Evolutionary conservation across 2,329 filamentous ascomycete species (phyloP).

Genomic region (Arthrobotrys entomopaga): DNA sequence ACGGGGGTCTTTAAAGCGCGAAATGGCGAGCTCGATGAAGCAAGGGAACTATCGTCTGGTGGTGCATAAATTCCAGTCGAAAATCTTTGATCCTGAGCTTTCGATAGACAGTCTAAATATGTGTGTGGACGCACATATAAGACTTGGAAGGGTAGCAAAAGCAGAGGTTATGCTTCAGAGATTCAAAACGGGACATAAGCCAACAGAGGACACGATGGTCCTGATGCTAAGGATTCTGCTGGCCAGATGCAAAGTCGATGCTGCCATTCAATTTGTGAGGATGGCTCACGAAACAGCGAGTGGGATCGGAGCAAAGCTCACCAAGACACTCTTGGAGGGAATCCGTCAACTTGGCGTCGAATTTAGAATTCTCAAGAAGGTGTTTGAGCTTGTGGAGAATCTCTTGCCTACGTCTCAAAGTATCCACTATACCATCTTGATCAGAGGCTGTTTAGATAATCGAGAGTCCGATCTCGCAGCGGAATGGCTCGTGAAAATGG

Average conservation of each 20-base stretch:
- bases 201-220: conserved; percentile 35
- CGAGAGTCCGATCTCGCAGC: conserved; percentile 51
- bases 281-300: conserved; percentile 49
- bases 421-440: conserved; percentile 57
- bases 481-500: conserved; percentile 56
- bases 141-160: conserved; percentile 25
- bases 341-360: conserved; percentile 31
- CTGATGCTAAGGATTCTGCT: conserved; percentile 33
- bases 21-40: conserved; percentile 9
- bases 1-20: not conserved
- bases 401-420: conserved; percentile 36
- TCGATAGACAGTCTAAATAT: conserved; percentile 1
- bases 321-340: conserved; percentile 38
- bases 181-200: conserved; percentile 34
- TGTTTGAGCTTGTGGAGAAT: conserved; percentile 39
- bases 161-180: conserved; percentile 36
- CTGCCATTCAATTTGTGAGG: conserved; percentile 39
- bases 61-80: conserved; percentile 11
- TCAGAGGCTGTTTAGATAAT: conserved; percentile 55
- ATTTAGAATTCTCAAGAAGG: conserved; percentile 25
- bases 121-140: conserved; percentile 25
- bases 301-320: conserved; percentile 23
- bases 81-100: conserved; percentile 1
- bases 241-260: conserved; percentile 40
- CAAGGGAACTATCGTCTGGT: conserved; percentile 9